A percentile compares a stretch with the other conserved stretches of the same genome.
Evolutionary conservation across 345 rosid genomes (phyloP).

Genomic region (Melaleuca quinquenervia): DNA sequence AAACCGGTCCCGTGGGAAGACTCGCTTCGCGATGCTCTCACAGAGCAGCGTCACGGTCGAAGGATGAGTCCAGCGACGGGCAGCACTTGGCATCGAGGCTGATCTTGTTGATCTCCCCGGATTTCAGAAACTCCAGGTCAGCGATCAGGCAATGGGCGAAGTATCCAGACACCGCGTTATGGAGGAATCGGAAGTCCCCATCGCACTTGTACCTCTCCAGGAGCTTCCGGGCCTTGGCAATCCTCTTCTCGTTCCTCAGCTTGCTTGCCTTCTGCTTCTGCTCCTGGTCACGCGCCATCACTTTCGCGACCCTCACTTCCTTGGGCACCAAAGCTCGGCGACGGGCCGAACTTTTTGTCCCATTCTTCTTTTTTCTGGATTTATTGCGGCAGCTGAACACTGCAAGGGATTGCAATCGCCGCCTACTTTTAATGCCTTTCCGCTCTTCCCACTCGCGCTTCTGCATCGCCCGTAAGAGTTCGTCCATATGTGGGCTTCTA

Average conservation of each 20-base stretch:
- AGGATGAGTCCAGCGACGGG: conserved; percentile 47
- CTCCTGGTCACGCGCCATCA: conserved; percentile 13
- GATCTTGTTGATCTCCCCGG: conserved; percentile 17
- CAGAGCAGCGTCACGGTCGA: conserved; percentile 40
- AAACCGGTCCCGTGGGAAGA: conserved; percentile 26
- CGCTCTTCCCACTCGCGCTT: conserved; percentile 25
- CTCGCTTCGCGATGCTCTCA: conserved; percentile 42
- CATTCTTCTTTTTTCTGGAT: neutral
- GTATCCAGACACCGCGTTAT: conserved; percentile 41
- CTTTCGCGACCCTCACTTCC: conserved; percentile 9
- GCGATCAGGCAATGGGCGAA: conserved; percentile 23
- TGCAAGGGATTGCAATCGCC: neutral
- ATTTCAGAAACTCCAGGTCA: conserved; percentile 16
- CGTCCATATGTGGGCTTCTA: no score
- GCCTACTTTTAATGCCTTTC: neutral
- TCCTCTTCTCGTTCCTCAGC: conserved; percentile 19
- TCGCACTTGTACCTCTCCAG: conserved; percentile 25
- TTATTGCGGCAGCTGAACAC: neutral
- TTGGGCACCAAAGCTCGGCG: neutral
- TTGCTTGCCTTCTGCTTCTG: conserved; percentile 35
- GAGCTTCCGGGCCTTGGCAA: conserved; percentile 28
- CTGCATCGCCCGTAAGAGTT: conserved; percentile 25
- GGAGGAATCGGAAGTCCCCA: conserved; percentile 31
- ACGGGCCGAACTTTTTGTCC: neutral
- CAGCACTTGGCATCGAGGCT: conserved; percentile 73